phyloP scores from a whole-genome alignment of 2,329 filamentous ascomycete genomes.

The Conoideocrella luteorostrata region DNA sequence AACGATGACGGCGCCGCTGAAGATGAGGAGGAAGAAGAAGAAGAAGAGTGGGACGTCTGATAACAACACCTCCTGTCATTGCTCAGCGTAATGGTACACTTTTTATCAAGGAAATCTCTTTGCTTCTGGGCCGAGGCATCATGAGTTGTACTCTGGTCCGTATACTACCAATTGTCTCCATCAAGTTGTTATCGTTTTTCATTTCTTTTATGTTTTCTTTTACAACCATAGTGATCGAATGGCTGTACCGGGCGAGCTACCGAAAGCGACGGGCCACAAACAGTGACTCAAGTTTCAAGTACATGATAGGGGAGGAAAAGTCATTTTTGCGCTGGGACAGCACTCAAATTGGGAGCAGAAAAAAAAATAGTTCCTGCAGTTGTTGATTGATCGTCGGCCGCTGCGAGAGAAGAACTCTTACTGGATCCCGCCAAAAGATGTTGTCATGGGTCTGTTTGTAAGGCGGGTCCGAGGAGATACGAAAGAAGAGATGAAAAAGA shows the following conservation, averaged over 20 bases:
- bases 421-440: no score
- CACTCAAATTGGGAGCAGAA: no score
- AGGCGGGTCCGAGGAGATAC: no score
- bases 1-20: slow-evolving; percentile 34
- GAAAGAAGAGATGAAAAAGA: no score
- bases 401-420: no score
- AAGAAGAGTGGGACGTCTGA: slow-evolving; percentile 49
- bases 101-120: background rate
- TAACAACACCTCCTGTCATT: background rate
- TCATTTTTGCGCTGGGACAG: no score
- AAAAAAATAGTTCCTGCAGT: no score
- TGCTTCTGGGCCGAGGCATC: background rate
- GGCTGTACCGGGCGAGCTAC: no score
- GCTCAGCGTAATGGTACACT: background rate
- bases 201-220: background rate
- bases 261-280: background rate
- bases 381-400: no score
- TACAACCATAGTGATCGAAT: no score
- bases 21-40: slow-evolving; percentile 39
- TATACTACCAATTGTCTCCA: slow-evolving; percentile 5
- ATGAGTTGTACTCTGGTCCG: slow-evolving; percentile 1
- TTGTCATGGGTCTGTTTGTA: no score
- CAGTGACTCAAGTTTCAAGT: background rate
- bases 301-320: background rate
- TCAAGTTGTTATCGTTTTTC: background rate